phyloP scores from a whole-genome alignment of 805 yeast species.

The Torulaspora maleeae region DNA sequence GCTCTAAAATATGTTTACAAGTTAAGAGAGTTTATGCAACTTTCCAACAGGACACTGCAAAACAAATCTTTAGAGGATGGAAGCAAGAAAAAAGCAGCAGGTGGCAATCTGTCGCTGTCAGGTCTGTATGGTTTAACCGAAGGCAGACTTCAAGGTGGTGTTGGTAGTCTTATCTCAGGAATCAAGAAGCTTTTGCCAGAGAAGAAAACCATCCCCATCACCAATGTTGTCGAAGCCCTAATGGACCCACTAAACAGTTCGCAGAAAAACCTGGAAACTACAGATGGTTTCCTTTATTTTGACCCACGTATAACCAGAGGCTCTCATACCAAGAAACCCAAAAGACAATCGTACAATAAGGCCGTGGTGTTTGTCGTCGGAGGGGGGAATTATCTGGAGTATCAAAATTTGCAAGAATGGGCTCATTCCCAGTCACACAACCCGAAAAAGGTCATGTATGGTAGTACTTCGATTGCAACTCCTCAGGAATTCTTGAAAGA shows the following conservation, averaged over 20 bases:
- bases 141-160: constrained; percentile 81
- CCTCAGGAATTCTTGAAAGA: constrained; percentile 68
- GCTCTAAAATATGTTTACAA: constrained; percentile 72
- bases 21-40: constrained; percentile 69
- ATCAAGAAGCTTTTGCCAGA: constrained; percentile 84
- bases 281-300: constrained; percentile 85
- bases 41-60: constrained; percentile 41
- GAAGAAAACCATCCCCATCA: constrained; percentile 80
- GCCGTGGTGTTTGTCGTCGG: constrained; percentile 91
- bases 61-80: constrained; percentile 34
- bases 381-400: constrained; percentile 93
- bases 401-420: constrained; percentile 93
- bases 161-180: constrained; percentile 83
- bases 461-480: constrained; percentile 72
- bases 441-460: constrained; percentile 67
- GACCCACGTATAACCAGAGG: constrained; percentile 88
- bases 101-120: constrained; percentile 48
- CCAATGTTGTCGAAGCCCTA: constrained; percentile 84
- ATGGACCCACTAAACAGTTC: constrained; percentile 75
- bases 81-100: constrained; percentile 29
- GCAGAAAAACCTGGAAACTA: constrained; percentile 58
- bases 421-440: constrained; percentile 41
- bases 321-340: constrained; percentile 83
- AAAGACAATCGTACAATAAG: constrained; percentile 73
- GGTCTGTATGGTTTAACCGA: constrained; percentile 78